Conservation (phyloP, 345 rosid species). For the Cardamine resedifolia region DNA sequence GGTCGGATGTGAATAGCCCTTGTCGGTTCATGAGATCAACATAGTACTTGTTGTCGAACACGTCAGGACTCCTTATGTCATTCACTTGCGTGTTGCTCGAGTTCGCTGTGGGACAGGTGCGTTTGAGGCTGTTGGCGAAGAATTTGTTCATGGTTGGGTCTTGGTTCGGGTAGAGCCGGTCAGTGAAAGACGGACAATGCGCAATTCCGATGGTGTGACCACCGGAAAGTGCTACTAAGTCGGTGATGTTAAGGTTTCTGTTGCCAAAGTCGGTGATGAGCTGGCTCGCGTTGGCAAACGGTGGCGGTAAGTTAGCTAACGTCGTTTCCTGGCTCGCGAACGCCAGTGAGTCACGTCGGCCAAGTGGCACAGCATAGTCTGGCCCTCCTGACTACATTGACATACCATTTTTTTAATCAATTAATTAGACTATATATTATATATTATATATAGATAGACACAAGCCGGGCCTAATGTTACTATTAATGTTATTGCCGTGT, state of each 20-base stretch:
- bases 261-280: conserved; percentile 48
- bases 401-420: background rate
- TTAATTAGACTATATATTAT: too few species aligned
- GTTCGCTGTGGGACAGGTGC: conserved; percentile 49
- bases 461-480: too few species aligned
- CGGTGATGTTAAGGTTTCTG: conserved; percentile 58
- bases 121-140: conserved; percentile 58
- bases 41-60: conserved; percentile 81
- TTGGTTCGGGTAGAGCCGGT: conserved; percentile 73
- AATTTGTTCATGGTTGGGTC: conserved; percentile 69
- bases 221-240: conserved; percentile 85
- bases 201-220: conserved; percentile 80
- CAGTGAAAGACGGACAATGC: conserved; percentile 61
- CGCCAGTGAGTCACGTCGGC: conserved; percentile 62
- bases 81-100: conserved; percentile 47
- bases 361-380: conserved; percentile 62
- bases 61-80: conserved; percentile 65
- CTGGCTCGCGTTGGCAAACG: conserved; percentile 35
- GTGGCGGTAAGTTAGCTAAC: conserved; percentile 60
- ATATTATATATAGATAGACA: too few species aligned
- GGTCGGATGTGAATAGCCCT: conserved; percentile 87
- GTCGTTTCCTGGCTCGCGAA: conserved; percentile 54
- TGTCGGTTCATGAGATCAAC: conserved; percentile 77
- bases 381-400: conserved; percentile 76
- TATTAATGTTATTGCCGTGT: too few species aligned